Base-by-base conservation (phyloP, 2,329 filamentous ascomycete species). In the Pseudofabraea citricarpa region DNA sequence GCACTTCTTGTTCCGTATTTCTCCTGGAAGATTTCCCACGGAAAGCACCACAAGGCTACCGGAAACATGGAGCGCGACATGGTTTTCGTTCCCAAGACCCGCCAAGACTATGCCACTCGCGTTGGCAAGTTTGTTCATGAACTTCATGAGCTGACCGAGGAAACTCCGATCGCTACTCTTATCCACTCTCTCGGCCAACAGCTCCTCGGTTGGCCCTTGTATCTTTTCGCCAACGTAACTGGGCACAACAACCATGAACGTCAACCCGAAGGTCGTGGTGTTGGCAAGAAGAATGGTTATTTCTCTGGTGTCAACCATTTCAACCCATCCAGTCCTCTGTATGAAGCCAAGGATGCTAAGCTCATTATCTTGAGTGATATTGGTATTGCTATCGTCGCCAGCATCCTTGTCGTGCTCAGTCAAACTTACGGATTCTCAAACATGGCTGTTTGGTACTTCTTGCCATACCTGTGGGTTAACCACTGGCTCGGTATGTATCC, bases 41-140 rank as follows among this genome's bases (percentile, higher is more conserved):
- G 89, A 74, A 95, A 95, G 81, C 93, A 98, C 75, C 93, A 98
- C 86, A 97, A 97, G 79, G 90, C 90, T 52, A 98, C 93, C 29
- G 93, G 90, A 58, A 81, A 98, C 76, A 83, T 98, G 71, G 90
- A 94, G 71, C 88, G 91, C 56, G 93, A 98, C 70, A 98, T 98
- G 93, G 93, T 97, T 51, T 97, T 96, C 65, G 76, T 97, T n/a
- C 93, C 93, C 48, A 88, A 88, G 70, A 95, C 90, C 44, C 84
- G 90, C 46, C 81, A 93, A 54, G 71, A 86, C 63, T 90, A 87
- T 61, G 88, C 90, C 53, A 76, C 74, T 48, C 84, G 85, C 46
- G 65, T 91, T 47, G 88, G 90, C 59, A 79, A 76, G 58, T 59
- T 90, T 46, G 73, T 77, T 41, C 88, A 96, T 66, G 88, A 97